Conservation (phyloP, 75 land plant species). For the Pseudotsuga menziesii region DNA sequence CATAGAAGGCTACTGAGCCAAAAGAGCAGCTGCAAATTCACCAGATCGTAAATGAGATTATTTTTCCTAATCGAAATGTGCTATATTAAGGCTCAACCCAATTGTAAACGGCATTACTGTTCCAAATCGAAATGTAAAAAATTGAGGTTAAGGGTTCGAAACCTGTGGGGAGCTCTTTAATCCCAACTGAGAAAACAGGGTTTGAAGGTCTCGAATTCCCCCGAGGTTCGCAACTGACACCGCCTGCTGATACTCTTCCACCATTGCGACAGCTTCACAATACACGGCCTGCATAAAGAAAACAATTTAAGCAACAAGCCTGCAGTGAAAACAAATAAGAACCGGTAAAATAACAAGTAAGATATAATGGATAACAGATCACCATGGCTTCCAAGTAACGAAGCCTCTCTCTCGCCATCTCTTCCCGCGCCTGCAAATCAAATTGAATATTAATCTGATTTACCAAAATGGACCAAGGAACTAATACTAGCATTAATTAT, state of each 20-base stretch:
- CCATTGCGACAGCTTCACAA: constrained; percentile 74
- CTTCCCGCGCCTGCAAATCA: constrained; percentile 83
- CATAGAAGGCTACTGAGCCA: too few relatives aligned
- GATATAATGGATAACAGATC: background rate
- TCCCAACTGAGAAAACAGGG: constrained; percentile 56
- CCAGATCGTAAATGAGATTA: too few relatives aligned
- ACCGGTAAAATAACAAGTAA: background rate
- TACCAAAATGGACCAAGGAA: background rate
- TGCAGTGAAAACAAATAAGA: background rate
- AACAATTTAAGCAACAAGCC: background rate
- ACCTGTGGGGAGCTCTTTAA: constrained; percentile 81
- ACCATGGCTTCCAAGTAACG: constrained; percentile 95
- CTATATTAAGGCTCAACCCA: too few relatives aligned
- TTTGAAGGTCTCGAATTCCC: constrained; percentile 61
- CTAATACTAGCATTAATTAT: too few relatives aligned
- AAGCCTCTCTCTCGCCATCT: constrained; percentile 79
- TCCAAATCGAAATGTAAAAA: background rate
- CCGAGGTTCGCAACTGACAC: constrained; percentile 54
- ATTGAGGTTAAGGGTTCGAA: background rate
- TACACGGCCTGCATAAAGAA: constrained; percentile 64
- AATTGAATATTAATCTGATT: background rate
- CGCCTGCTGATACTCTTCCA: constrained; percentile 91
- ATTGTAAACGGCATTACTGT: background rate
- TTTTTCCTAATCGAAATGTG: too few relatives aligned
- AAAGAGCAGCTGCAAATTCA: too few relatives aligned